A percentile compares a stretch with the other conserved stretches of the same genome.
These are phyloP conservation scores for Mediolabrus comicus DNA, from an alignment of 108 stramenopile species.

Conservation along the genomic window DNA sequence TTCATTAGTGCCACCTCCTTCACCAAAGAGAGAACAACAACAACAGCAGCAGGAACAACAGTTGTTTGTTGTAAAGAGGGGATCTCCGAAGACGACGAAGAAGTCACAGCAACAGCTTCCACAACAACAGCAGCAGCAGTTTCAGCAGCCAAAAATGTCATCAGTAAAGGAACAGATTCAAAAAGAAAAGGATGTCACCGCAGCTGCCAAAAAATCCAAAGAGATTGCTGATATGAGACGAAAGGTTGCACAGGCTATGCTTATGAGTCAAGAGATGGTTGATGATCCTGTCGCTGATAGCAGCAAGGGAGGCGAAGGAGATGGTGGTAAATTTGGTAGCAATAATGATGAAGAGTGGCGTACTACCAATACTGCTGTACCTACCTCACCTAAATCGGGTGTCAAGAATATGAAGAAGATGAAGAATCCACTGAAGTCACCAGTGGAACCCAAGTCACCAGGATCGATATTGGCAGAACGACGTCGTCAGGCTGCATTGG, in stretches of 20 bases:
- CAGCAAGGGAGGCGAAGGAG: background rate
- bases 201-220: conserved; percentile 21
- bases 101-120: too few species aligned
- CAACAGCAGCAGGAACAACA: background rate
- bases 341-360: conserved; percentile 1
- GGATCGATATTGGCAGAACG: background rate
- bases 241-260: conserved; percentile 42
- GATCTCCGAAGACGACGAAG: conserved; percentile 2
- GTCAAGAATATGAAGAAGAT: background rate
- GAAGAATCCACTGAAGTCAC: background rate
- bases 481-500: conserved; percentile 36
- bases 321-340: background rate
- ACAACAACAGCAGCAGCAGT: background rate
- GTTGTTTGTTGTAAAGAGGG: background rate
- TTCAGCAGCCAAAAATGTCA: background rate
- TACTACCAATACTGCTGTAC: too few species aligned
- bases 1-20: background rate
- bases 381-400: too few species aligned
- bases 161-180: background rate
- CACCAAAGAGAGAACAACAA: too few species aligned
- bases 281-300: conserved; percentile 26
- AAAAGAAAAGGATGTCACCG: background rate
- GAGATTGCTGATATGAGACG: conserved; percentile 35
- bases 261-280: conserved; percentile 42
- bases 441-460: background rate